phyloP scores from a whole-genome alignment of 352 stramenopile species.

The Globisporangium camurandrum region DNA sequence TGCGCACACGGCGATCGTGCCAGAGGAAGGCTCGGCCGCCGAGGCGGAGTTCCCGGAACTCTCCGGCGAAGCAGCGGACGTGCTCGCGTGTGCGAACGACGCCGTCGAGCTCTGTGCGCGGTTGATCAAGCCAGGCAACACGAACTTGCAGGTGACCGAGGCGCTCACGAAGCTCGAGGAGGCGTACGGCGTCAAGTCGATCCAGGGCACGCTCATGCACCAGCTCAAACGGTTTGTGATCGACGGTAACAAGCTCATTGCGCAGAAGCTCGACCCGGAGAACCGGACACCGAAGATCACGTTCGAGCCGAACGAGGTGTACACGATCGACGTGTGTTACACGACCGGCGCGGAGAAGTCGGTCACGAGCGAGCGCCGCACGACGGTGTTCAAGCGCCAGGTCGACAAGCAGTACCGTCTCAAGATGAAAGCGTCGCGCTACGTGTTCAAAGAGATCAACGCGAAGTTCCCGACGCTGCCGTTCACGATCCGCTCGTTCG shows the following conservation, averaged over 20 bases:
- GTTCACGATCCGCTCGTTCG: conserved; percentile 96
- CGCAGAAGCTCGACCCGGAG: conserved; percentile 89
- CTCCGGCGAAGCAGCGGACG: conserved; percentile 84
- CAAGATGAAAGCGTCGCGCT: conserved; percentile 93
- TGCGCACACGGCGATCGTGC: conserved; percentile 96
- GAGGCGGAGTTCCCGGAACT: conserved; percentile 53
- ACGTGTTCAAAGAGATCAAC: conserved; percentile 97
- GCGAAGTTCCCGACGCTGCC: conserved; percentile 97
- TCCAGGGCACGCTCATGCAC: conserved; percentile 98
- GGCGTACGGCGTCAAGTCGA: conserved; percentile 94
- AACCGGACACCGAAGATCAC: conserved; percentile 77
- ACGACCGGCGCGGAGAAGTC: conserved; percentile 97
- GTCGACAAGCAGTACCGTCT: conserved; percentile 97
- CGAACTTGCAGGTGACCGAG: conserved; percentile 93
- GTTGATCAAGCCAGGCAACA: conserved; percentile 97
- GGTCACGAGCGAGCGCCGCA: conserved; percentile 85
- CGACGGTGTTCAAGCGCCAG: conserved; percentile 98
- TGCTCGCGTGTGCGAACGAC: conserved; percentile 96
- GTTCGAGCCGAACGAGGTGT: conserved; percentile 98
- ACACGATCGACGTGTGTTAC: conserved; percentile 98
- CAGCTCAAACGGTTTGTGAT: conserved; percentile 99
- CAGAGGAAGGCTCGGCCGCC: conserved; percentile 54
- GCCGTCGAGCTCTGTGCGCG: conserved; percentile 94
- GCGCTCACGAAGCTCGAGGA: conserved; percentile 93
- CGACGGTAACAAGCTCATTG: conserved; percentile 97